Base-by-base conservation (phyloP, 805 yeast genomes). In the Grigorovia yakushimaensis region DNA sequence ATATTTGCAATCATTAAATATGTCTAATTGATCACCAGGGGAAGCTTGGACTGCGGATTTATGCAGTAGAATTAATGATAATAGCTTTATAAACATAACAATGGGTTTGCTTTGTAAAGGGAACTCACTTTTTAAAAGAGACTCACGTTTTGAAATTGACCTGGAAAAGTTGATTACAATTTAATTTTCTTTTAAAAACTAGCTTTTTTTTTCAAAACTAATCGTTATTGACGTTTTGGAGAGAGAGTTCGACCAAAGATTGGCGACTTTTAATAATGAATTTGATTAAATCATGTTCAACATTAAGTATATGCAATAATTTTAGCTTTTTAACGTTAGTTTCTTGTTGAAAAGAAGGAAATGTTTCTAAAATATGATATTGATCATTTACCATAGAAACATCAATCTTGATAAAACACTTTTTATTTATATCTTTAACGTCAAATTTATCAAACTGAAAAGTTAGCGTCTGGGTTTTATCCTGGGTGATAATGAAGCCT, bases 21-120 rank as follows among this genome's bases (percentile, higher is more conserved):
- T 81, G 10, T 71, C 72, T 22, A 82, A 60, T 35, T 74, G 73
- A 55, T 82, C 86, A 4, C 88, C 88, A 0, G 75, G 77, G 0
- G 88, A 82, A 0, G 72, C 78, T 19, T 39, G 15, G 30, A 17
- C 35, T 20, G 15, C 13, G 24, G 44, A 33, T 19, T n/a, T n/a
- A n/a, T n/a, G n/a, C n/a, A n/a, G n/a, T n/a, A n/a, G n/a, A n/a
- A n/a, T n/a, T n/a, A n/a, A n/a, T n/a, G n/a, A n/a, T n/a, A n/a
- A n/a, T n/a, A n/a, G n/a, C n/a, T n/a, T n/a, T n/a, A n/a, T n/a
- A n/a, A n/a, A n/a, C n/a, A n/a, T n/a, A n/a, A n/a, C n/a, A n/a
- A n/a, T n/a, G n/a, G n/a, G n/a, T n/a, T n/a, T n/a, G n/a, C n/a
- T n/a, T n/a, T n/a, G n/a, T n/a, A n/a, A n/a, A n/a, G n/a, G n/a